Evolutionary conservation across 805 yeast species (phyloP), one percentile per base, ranked within the genome.

Genomic region (Saccharomycopsis capsularis): DNA sequence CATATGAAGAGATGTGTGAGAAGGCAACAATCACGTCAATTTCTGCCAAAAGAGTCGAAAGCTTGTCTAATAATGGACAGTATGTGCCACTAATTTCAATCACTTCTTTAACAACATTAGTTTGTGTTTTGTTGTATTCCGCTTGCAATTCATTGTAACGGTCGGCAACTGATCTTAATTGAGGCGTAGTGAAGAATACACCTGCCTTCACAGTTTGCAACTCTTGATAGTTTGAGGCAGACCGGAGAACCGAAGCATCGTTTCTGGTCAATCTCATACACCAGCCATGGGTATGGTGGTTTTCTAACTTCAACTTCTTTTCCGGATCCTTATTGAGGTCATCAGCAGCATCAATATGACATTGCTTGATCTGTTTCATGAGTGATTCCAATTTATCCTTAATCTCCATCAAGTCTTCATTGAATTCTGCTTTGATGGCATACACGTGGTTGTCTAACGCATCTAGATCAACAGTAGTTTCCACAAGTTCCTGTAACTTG

Each of bases 181-280:
- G 73, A 39, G 69, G 64, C 1, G 95, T 87, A 7, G 96, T 88
- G 70, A 93, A 93, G 63, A 74, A 88, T 3, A 91, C 91, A 50
- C 99, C 99, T 1, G 96, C 95, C 62, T 93, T 93, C 27, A 88
- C 95, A 0, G 97, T 91, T 45, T 89, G 85, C 40, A 91, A 69
- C 63, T 93, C 97, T 45, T 74, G 74, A 61, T 82, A 90, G 36
- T 76, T 73, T 49, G 70, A 71, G 24, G 60, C 61, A 11, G 75
- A 76, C 57, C 98, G 77, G 51, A 93, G 70, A 19, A 85, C 82
- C 9, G 83, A 72, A 2, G 96, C 90, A 60, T 93, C 98, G 48
- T 79, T 82, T 63, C 99, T 77, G 1, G 99, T 93, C 21, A 93
- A 76, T 57, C 98, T 74, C 74, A 91, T 78, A 63, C 96, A 88